Conservation (phyloP, 371 early-diverging fungal genomes). For the Mortierella sp. region DNA sequence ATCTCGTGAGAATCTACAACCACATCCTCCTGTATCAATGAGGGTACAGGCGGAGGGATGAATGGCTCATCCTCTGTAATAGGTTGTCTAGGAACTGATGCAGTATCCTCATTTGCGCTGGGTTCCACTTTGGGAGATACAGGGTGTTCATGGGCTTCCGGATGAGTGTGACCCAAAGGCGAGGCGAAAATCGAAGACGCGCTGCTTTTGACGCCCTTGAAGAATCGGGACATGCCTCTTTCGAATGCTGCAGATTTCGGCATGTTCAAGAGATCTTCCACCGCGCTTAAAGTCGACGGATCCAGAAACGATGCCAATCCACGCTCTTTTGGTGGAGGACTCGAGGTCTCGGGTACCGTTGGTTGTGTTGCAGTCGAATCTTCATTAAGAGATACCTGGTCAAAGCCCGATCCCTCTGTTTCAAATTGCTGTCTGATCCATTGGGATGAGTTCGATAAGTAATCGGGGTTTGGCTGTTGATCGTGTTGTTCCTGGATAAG, state of each 20-base stretch:
- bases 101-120: background rate
- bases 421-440: conserved; percentile 6
- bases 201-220: conserved; percentile 47
- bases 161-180: conserved; percentile 9
- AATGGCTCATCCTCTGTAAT: background rate
- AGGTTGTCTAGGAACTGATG: background rate
- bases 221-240: conserved; percentile 44
- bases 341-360: background rate
- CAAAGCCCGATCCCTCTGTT: conserved; percentile 22
- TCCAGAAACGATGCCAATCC: conserved; percentile 37
- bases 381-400: conserved; percentile 39
- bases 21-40: too few relatives aligned
- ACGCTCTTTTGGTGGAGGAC: conserved; percentile 23
- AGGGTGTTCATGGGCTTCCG: background rate
- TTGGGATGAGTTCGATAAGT: background rate
- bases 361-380: background rate
- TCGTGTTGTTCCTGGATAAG: conserved; percentile 6
- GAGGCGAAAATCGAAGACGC: conserved; percentile 44
- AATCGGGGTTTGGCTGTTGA: background rate
- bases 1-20: too few relatives aligned
- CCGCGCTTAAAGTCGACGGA: conserved; percentile 35
- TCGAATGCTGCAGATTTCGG: conserved; percentile 53
- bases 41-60: background rate
- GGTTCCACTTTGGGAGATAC: background rate
- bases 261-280: conserved; percentile 49